Conservation (phyloP, 148 eudicot species). For the Amaranthus hypochondriacus region DNA sequence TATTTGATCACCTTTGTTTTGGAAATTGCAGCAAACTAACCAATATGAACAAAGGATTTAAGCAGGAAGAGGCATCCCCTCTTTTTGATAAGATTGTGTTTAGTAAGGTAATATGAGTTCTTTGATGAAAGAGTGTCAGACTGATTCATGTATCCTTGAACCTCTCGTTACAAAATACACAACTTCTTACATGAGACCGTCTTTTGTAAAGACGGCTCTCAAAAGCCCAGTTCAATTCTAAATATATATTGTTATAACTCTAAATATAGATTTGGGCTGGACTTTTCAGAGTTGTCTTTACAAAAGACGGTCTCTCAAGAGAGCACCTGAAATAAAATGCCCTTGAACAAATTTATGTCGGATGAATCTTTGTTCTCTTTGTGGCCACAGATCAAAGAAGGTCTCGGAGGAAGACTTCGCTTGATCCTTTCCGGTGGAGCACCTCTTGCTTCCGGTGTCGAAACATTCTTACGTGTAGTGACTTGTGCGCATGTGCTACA, state of each 20-base stretch:
- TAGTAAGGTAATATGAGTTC: slow-evolving; percentile 53
- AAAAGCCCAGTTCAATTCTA: too few relatives aligned
- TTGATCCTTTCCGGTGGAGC: slow-evolving; percentile 92
- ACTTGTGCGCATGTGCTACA: slow-evolving; percentile 91
- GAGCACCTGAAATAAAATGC: not conserved
- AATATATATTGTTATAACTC: too few relatives aligned
- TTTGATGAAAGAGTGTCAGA: not conserved
- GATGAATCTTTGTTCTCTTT: not conserved
- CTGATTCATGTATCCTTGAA: not conserved
- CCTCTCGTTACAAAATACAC: not conserved
- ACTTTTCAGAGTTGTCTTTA: too few relatives aligned
- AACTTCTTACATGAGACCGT: too few relatives aligned
- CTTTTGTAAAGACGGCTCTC: too few relatives aligned
- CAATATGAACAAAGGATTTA: slow-evolving; percentile 75
- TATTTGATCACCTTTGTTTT: not conserved
- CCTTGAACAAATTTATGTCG: too few relatives aligned
- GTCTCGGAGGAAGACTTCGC: slow-evolving; percentile 79
- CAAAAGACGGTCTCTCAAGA: too few relatives aligned
- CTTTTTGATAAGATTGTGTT: slow-evolving; percentile 69
- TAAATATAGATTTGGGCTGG: too few relatives aligned
- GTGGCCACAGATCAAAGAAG: slow-evolving; percentile 65
- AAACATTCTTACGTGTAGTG: slow-evolving; percentile 71
- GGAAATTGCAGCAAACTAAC: slow-evolving; percentile 60
- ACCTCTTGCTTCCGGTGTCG: slow-evolving; percentile 73
- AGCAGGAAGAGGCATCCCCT: slow-evolving; percentile 78